phyloP scores from a whole-genome alignment of 2,329 filamentous ascomycete genomes.

The Penicillium sp. region DNA sequence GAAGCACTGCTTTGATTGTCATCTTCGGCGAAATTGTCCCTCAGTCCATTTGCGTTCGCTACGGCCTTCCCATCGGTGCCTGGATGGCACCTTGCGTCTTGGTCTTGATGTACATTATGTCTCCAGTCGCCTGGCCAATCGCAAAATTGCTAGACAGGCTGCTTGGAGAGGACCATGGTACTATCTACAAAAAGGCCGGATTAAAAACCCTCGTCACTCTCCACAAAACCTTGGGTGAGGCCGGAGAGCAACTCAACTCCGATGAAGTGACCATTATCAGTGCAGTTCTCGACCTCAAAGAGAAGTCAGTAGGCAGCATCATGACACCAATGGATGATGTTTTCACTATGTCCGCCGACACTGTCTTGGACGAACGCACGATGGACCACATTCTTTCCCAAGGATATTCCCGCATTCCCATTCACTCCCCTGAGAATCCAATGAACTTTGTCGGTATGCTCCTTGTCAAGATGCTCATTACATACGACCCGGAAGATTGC shows the following conservation, averaged over 20 bases:
- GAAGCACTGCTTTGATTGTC: conserved; percentile 91
- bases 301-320: conserved; percentile 89
- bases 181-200: conserved; percentile 96
- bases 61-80: conserved; percentile 89
- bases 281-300: conserved; percentile 91
- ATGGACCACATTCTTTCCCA: conserved; percentile 93
- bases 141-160: conserved; percentile 93
- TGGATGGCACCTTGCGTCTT: conserved; percentile 89
- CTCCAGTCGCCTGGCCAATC: conserved; percentile 87
- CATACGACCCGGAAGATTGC: conserved; percentile 92
- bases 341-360: conserved; percentile 94
- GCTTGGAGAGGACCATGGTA: conserved; percentile 91
- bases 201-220: conserved; percentile 94
- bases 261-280: conserved; percentile 99
- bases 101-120: conserved; percentile 84
- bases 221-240: conserved; percentile 85
- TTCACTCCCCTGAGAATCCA: conserved; percentile 79
- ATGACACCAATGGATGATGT: conserved; percentile 99
- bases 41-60: conserved; percentile 94
- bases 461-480: conserved; percentile 96
- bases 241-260: conserved; percentile 83
- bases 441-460: conserved; percentile 96
- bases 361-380: conserved; percentile 84
- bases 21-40: conserved; percentile 97
- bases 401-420: conserved; percentile 93